These are phyloP conservation scores for Phytophthora sojae DNA, from an alignment of 352 stramenopile species.

Conservation along the genomic window DNA sequence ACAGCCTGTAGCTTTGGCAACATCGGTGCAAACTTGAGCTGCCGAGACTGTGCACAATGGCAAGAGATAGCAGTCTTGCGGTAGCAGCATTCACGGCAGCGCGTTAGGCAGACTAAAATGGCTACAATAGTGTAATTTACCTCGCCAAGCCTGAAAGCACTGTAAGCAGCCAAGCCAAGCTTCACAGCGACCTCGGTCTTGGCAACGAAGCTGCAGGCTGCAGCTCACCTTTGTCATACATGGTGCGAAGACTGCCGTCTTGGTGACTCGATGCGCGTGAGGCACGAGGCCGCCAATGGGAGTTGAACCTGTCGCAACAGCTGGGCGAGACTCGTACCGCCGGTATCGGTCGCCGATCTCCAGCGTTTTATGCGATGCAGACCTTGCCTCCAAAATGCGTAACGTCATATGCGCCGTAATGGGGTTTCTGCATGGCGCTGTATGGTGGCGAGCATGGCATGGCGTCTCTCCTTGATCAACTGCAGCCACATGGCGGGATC, in stretches of 20 bases:
- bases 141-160: too few species aligned
- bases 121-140: too few species aligned
- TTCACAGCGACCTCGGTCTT: too few species aligned
- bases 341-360: slow-evolving; percentile 7
- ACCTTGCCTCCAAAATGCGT: slow-evolving; percentile 21
- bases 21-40: background rate
- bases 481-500: slow-evolving; percentile 3
- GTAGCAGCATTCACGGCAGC: too few species aligned
- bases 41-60: background rate
- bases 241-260: too few species aligned
- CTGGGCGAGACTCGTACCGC: slow-evolving; percentile 20
- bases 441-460: background rate
- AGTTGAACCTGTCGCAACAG: slow-evolving; percentile 21
- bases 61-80: too few species aligned
- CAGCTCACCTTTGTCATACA: too few species aligned
- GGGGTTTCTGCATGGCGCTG: background rate
- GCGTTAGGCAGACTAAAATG: too few species aligned
- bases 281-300: slow-evolving; percentile 17
- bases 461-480: background rate
- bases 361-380: slow-evolving; percentile 23
- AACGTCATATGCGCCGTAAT: slow-evolving; percentile 26
- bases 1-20: background rate
- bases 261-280: slow-evolving; percentile 11
- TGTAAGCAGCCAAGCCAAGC: too few species aligned
- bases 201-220: too few species aligned